Base-by-base conservation (phyloP, 2,329 filamentous ascomycete genomes). In the Fonsecaea multimorphosa region DNA sequence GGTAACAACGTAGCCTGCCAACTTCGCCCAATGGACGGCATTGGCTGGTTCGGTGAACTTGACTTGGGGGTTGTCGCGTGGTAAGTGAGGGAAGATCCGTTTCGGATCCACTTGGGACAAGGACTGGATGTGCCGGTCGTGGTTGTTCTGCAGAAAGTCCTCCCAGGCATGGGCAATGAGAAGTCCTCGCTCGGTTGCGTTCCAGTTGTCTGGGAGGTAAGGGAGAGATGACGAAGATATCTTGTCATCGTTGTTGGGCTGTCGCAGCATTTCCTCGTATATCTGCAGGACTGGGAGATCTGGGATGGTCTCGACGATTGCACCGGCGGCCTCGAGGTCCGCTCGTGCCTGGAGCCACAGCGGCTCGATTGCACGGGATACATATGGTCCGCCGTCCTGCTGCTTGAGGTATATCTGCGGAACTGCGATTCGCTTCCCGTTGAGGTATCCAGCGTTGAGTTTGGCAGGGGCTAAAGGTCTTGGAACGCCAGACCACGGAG, bases 81-180 rank as follows among this genome's bases (percentile, higher is more conserved):
- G 60, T 14, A 64, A 22, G 8, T 56, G 72, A 16, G 79, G 79
- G 40, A 77, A 81, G 32, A 82, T 80, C 55, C 62, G 82, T 80
- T 69, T 57, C 0, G 74, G 72, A 55, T 85, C 78, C 2, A 84
- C 79, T 8, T 73, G 72, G 73, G 69, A 2, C 29, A 60, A 85
- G 74, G 73, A 74, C 1, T 77, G 71, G 38, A 79, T 74, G 0
- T 75, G 77, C 0, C 74, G 53, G 62, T 84, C 81, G 7, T 65
- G 27, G 34, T 60, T 60, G 14, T 52, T 49, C 1, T 70, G 66
- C 1, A 86, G 75, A 59, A 86, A 86, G 52, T 82, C 79, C 62
- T 85, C 79, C 84, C 84, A 86, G 0, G 80, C 78, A 67, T 82
- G 80, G 1, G 83, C 81, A 1, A 85, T 80, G 1, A 85, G 74